Evolutionary conservation across 495 filamentous ascomycete genomes (phyloP).

Genomic region (Aspergillus sclerotioniger): DNA sequence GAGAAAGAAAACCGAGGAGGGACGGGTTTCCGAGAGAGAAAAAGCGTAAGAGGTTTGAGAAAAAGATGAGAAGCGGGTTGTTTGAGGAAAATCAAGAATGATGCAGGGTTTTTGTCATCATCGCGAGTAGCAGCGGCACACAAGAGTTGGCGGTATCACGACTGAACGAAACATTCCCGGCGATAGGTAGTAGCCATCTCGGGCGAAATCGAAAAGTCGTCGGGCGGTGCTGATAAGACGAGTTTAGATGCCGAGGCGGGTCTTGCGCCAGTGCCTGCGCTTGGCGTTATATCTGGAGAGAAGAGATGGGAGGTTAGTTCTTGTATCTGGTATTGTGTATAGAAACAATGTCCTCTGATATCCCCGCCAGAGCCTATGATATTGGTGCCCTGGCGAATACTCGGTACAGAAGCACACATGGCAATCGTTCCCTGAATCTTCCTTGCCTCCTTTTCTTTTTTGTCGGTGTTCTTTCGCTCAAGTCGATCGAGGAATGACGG

Average conservation of each 20-base stretch:
- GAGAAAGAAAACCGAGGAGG: neutral
- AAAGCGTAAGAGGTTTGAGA: conserved; percentile 2
- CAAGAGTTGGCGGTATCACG: conserved; percentile 24
- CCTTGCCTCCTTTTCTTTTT: neutral
- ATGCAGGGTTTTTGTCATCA: conserved; percentile 16
- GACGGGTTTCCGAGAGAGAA: neutral
- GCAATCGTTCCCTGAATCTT: no score
- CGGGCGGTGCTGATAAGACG: conserved; percentile 3
- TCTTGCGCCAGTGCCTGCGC: conserved; percentile 99
- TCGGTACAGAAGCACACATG: no score
- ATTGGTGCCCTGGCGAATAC: neutral
- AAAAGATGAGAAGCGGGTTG: neutral
- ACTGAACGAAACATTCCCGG: conserved; percentile 23
- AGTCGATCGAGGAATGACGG: conserved; percentile 6
- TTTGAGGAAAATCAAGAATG: conserved; percentile 14
- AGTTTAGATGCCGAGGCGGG: conserved; percentile 91
- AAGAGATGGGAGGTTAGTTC: conserved; percentile 19
- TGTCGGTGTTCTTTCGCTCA: neutral
- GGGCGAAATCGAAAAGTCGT: conserved; percentile 17
- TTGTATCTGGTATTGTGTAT: neutral
- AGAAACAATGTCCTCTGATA: neutral
- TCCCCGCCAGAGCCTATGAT: no score
- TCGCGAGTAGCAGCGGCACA: conserved; percentile 16
- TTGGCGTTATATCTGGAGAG: conserved; percentile 93
- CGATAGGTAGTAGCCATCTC: conserved; percentile 17